phyloP scores from a whole-genome alignment of 2,329 filamentous ascomycete species.

The Aspergillus eucalypticola region DNA sequence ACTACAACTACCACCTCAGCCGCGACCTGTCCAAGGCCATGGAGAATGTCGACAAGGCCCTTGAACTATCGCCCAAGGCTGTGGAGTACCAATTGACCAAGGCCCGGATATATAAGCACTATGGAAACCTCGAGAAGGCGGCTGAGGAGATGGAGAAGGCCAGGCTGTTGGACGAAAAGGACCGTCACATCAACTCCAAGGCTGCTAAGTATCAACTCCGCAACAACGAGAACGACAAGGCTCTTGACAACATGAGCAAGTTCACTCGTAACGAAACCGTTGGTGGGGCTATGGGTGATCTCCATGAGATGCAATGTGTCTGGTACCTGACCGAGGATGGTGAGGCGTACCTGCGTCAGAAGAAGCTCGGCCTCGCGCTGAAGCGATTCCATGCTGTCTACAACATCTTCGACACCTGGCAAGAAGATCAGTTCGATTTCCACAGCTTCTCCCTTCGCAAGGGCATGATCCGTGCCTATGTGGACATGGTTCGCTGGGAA shows the following conservation, averaged over 20 bases:
- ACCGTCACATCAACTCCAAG: slow-evolving; percentile 98
- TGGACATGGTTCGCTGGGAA: slow-evolving; percentile 97
- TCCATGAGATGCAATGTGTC: slow-evolving; percentile 97
- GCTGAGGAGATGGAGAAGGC: slow-evolving; percentile 87
- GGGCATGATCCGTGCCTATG: slow-evolving; percentile 89
- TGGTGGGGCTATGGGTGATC: slow-evolving; percentile 83
- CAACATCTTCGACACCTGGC: slow-evolving; percentile 95
- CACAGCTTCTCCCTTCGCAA: slow-evolving; percentile 97
- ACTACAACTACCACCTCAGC: slow-evolving; percentile 90
- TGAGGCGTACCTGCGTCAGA: slow-evolving; percentile 79
- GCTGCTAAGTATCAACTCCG: slow-evolving; percentile 94
- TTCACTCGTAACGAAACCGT: slow-evolving; percentile 91
- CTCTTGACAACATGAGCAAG: slow-evolving; percentile 83
- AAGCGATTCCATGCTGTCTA: slow-evolving; percentile 88
- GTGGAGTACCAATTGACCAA: slow-evolving; percentile 95
- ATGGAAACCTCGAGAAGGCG: slow-evolving; percentile 75
- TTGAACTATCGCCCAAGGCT: slow-evolving; percentile 74
- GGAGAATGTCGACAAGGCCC: slow-evolving; percentile 79
- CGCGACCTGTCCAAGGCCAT: slow-evolving; percentile 80
- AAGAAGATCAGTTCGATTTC: slow-evolving; percentile 98
- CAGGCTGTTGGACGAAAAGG: slow-evolving; percentile 79
- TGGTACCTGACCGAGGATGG: slow-evolving; percentile 97
- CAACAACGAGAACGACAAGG: slow-evolving; percentile 85
- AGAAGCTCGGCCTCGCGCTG: slow-evolving; percentile 79
- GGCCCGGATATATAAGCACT: slow-evolving; percentile 91